Conservation (phyloP, 805 yeast species). For the Priceomyces medius region DNA sequence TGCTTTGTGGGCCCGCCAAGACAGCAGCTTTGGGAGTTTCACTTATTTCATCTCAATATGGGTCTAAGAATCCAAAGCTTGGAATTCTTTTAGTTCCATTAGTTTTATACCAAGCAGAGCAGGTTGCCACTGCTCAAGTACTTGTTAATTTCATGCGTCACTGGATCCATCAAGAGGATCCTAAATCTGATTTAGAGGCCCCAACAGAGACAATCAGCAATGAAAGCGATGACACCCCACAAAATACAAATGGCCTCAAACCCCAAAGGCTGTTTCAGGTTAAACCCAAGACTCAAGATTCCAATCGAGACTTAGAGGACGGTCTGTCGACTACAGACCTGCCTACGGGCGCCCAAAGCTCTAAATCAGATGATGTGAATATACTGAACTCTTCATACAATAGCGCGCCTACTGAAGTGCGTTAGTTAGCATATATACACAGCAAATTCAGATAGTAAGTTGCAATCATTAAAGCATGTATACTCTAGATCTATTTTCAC, state of each 20-base stretch:
- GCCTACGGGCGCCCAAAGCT: not conserved
- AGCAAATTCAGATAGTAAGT: not conserved
- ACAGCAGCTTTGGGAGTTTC: slow-evolving; percentile 93
- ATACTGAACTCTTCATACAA: not conserved
- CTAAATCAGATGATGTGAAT: not conserved
- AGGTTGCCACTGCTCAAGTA: slow-evolving; percentile 77
- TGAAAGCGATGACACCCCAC: too few relatives aligned
- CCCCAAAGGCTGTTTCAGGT: too few relatives aligned
- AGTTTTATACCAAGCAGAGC: slow-evolving; percentile 84
- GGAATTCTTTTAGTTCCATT: slow-evolving; percentile 78
- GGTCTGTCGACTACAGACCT: not conserved
- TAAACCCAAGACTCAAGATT: too few relatives aligned
- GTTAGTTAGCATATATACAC: not conserved
- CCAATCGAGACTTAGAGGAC: not conserved
- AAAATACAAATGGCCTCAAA: too few relatives aligned
- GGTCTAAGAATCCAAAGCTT: slow-evolving; percentile 54
- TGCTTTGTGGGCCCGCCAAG: slow-evolving; percentile 91
- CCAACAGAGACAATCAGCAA: not conserved
- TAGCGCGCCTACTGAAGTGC: not conserved
- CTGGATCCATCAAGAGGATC: slow-evolving; percentile 57
- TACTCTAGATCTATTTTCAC: too few relatives aligned
- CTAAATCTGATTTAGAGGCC: slow-evolving; percentile 9
- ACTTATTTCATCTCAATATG: slow-evolving; percentile 76
- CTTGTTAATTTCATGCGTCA: slow-evolving; percentile 62
- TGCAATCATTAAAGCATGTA: too few relatives aligned